Evolutionary conservation across 2,329 filamentous ascomycete species (phyloP).

Genomic region (Nigrospora oryzae): DNA sequence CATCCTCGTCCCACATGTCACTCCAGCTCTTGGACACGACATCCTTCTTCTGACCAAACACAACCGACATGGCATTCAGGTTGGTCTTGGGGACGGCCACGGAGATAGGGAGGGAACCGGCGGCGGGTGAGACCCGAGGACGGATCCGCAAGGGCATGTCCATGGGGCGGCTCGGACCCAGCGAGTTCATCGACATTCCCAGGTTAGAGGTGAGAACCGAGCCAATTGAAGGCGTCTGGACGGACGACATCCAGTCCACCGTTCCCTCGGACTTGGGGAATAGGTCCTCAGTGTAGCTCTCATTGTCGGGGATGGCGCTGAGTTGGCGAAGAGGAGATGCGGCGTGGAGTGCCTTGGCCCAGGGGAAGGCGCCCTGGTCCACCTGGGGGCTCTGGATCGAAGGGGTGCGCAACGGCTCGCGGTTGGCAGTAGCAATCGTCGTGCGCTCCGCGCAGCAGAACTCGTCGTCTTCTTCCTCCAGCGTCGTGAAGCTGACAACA

Average conservation of each 20-base stretch:
- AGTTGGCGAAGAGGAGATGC: slow-evolving; percentile 71
- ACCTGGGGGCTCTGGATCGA: slow-evolving; percentile 84
- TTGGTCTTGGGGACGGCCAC: slow-evolving; percentile 68
- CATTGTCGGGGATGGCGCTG: slow-evolving; percentile 75
- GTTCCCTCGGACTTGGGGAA: slow-evolving; percentile 71
- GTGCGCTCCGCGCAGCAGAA: slow-evolving; percentile 81
- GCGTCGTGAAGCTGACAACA: slow-evolving; percentile 84
- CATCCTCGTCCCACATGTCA: slow-evolving; percentile 93
- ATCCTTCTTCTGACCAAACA: slow-evolving; percentile 72
- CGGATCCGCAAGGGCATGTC: slow-evolving; percentile 33
- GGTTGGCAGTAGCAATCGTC: slow-evolving; percentile 75
- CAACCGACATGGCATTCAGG: slow-evolving; percentile 63
- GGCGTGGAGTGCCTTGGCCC: slow-evolving; percentile 82
- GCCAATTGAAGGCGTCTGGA: slow-evolving; percentile 71
- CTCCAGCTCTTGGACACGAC: slow-evolving; percentile 97
- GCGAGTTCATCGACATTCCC: slow-evolving; percentile 71
- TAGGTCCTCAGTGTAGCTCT: slow-evolving; percentile 75
- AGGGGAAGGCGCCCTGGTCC: slow-evolving; percentile 81
- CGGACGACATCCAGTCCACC: slow-evolving; percentile 72
- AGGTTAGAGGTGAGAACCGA: slow-evolving; percentile 80
- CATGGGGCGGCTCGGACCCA: slow-evolving; percentile 43
- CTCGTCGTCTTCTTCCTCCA: slow-evolving; percentile 85
- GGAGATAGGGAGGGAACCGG: slow-evolving; percentile 68
- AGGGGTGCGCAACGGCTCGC: slow-evolving; percentile 89
- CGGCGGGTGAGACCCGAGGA: slow-evolving; percentile 48